Evolutionary conservation across 2,329 filamentous ascomycete genomes (phyloP).

Genomic region (Aureobasidium subglaciale): DNA sequence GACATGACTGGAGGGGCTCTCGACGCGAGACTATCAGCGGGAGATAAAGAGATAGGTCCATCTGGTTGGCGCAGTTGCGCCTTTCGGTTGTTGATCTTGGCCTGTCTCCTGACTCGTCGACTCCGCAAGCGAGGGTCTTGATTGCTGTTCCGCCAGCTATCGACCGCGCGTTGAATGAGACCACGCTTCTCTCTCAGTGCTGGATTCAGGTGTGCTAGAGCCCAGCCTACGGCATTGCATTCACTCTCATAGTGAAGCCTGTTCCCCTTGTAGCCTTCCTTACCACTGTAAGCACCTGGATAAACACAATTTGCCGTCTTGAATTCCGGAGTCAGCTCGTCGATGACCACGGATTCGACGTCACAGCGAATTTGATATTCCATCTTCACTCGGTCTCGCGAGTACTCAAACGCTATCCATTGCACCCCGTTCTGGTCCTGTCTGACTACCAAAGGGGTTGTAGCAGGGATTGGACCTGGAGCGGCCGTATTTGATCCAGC

Average conservation of each 20-base stretch:
- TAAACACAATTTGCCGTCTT: constrained; percentile 99
- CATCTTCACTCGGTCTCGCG: constrained; percentile 95
- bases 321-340: constrained; percentile 78
- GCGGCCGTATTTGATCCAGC: constrained; percentile 73
- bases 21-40: not conserved
- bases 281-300: constrained; percentile 85
- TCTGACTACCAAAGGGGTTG: constrained; percentile 85
- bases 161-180: constrained; percentile 91
- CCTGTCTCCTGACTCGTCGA: constrained; percentile 85
- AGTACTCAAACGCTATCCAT: constrained; percentile 99
- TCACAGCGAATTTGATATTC: constrained; percentile 98
- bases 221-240: constrained; percentile 99
- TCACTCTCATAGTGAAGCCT: constrained; percentile 94
- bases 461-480: constrained; percentile 92
- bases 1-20: not conserved
- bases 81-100: constrained; percentile 71
- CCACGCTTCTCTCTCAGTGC: constrained; percentile 88
- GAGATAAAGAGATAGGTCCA: not conserved
- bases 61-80: constrained; percentile 8
- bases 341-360: constrained; percentile 91
- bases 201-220: constrained; percentile 84
- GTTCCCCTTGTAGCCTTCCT: constrained; percentile 95
- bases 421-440: constrained; percentile 96
- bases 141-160: constrained; percentile 99
- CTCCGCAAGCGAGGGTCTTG: constrained; percentile 88